phyloP scores from a whole-genome alignment of 2,329 filamentous ascomycete genomes.

The Arthrobotrys musiformis region DNA sequence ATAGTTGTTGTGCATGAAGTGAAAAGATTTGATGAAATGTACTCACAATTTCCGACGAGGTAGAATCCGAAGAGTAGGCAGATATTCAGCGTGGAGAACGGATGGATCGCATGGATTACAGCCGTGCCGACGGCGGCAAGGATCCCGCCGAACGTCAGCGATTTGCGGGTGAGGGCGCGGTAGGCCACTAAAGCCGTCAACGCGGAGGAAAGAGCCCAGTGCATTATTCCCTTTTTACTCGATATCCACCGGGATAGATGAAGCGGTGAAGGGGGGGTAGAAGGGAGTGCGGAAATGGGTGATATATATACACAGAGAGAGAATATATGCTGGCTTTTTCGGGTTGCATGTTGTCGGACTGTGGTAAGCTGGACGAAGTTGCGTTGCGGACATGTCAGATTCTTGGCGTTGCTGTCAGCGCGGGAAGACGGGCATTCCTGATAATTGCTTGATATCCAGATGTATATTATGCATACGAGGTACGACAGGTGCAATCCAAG shows the following conservation, averaged over 20 bases:
- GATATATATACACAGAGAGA: not conserved
- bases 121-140: slow-evolving; percentile 78
- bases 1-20: no score
- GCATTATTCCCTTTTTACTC: no score
- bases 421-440: no score
- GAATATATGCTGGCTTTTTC: slow-evolving; percentile 4
- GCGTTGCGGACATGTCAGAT: not conserved
- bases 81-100: slow-evolving; percentile 71
- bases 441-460: no score
- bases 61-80: slow-evolving; percentile 46
- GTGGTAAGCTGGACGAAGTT: slow-evolving; percentile 8
- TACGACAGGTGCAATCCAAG: not conserved
- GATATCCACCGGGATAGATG: not conserved
- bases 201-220: slow-evolving; percentile 61
- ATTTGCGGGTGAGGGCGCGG: slow-evolving; percentile 77
- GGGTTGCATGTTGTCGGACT: not conserved
- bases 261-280: not conserved
- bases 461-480: not conserved
- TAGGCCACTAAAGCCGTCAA: slow-evolving; percentile 69
- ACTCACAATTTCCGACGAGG: slow-evolving; percentile 40
- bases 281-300: not conserved
- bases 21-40: no score
- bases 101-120: slow-evolving; percentile 84
- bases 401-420: slow-evolving; percentile 18
- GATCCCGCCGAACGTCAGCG: slow-evolving; percentile 81